Base-by-base conservation (phyloP, 1,139 yeast species). In the Taphrina pruni region DNA sequence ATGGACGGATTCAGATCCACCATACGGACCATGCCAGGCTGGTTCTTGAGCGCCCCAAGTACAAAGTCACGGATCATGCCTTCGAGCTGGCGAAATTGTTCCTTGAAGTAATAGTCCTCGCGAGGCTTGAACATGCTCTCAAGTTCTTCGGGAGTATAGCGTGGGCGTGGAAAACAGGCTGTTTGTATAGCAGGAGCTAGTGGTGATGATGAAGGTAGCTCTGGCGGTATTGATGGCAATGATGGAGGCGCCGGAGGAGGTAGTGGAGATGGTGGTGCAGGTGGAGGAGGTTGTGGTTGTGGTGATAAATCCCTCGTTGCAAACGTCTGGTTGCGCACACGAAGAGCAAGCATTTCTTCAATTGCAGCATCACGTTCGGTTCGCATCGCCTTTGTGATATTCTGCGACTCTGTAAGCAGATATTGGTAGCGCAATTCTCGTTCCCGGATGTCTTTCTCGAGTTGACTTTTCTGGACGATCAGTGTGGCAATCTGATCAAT, bases 401-500 rank as follows among this genome's bases (percentile, higher is more conserved):
- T 46, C 14, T 64, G 67, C 1, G 67, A 64, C 38, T 64, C 67
- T n/a, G 41, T 64, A 20, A 64, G 55, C 2, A 64, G 48, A 35
- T 35, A 32, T 26, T 55, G 60, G 48, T 64, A 64, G 17, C 52
- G 36, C 7, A 17, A 9, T 20, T 64, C 67, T 6, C 67, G 38
- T 14, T 48, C 41, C 48, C 26, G 35, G 45, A 64, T 64, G 35
- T 64, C 67, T 21, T 55, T 43, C 17, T 64, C 67, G 12, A 64
- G 61, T 45, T 64, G 61, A 20, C 61, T 46, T n/a, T 64, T 64
- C 52, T 64, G 67, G 20, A 64, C 21, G 17, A 64, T 48, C 36
- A 64, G 48, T n/a, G 55, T 45, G n/a, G 67, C 67, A 12, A 64
- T 54, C 14, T 45, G 67, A 21, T 64, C 67, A 38, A 64, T 26